phyloP scores from a whole-genome alignment of 257 asterid species.

The Cruciata laevipes region DNA sequence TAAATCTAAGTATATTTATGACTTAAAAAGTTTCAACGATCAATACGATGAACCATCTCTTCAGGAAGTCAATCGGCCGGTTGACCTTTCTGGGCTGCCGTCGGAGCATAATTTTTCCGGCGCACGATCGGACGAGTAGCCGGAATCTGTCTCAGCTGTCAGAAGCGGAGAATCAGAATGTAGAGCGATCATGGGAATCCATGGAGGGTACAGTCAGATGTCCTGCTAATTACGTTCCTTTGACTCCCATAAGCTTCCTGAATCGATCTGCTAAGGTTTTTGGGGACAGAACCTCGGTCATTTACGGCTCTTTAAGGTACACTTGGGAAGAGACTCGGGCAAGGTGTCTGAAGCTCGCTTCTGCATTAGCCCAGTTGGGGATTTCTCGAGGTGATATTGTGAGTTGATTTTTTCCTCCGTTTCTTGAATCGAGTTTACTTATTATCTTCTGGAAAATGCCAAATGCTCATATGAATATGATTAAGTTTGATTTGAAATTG shows the following conservation, averaged over 20 bases:
- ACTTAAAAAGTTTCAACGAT: not conserved
- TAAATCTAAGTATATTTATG: not conserved
- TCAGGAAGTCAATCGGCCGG: conserved; percentile 6
- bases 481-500: not conserved
- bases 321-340: conserved; percentile 33
- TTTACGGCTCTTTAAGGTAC: conserved; percentile 25
- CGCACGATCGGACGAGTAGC: not conserved
- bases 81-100: not conserved
- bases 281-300: conserved; percentile 30
- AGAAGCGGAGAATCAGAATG: not conserved
- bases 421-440: not conserved
- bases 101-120: not conserved
- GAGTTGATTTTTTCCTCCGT: conserved; percentile 11
- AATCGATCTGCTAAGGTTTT: conserved; percentile 33
- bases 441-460: not conserved
- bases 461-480: not conserved
- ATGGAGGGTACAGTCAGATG: conserved; percentile 25
- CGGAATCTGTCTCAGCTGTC: conserved; percentile 9
- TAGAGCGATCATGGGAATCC: conserved; percentile 18
- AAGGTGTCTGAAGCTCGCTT: conserved; percentile 32
- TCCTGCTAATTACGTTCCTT: conserved; percentile 29
- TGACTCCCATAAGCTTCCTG: conserved; percentile 35
- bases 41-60: conserved; percentile 15
- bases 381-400: conserved; percentile 34
- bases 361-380: conserved; percentile 29